phyloP scores from a whole-genome alignment of 164 flowering plant genomes.

The Tetracentron sinense region DNA sequence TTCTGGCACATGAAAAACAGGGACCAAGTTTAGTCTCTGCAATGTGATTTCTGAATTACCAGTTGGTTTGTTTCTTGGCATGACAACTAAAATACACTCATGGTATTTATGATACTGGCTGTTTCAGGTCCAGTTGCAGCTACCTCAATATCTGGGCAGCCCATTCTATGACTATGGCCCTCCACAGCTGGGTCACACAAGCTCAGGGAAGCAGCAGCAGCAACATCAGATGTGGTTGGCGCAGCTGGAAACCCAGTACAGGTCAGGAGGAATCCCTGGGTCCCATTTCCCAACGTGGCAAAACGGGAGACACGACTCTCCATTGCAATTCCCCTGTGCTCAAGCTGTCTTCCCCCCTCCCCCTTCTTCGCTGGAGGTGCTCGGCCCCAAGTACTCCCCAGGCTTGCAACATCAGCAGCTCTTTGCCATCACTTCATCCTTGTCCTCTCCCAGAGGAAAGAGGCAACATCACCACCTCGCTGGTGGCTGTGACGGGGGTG shows the following conservation, averaged over 20 bases:
- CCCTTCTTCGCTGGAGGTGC: conserved; percentile 25
- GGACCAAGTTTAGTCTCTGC: too few species aligned
- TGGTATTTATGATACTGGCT: neutral
- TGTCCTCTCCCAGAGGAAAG: conserved; percentile 24
- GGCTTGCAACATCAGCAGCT: conserved; percentile 35
- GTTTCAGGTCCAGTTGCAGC: conserved; percentile 34
- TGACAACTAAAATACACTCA: too few species aligned
- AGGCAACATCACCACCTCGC: conserved; percentile 30
- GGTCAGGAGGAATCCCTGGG: conserved; percentile 22
- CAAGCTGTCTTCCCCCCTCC: conserved; percentile 23
- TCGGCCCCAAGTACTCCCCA: conserved; percentile 29
- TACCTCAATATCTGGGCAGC: conserved; percentile 30
- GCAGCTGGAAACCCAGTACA: conserved; percentile 34
- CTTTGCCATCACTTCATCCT: conserved; percentile 20
- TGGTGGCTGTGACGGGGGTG: conserved; percentile 31
- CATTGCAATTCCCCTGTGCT: conserved; percentile 19
- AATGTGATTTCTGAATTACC: too few species aligned
- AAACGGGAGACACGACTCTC: conserved; percentile 32
- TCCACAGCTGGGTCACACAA: conserved; percentile 15
- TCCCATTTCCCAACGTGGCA: conserved; percentile 34
- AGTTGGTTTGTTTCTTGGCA: too few species aligned
- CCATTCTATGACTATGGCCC: conserved; percentile 17
- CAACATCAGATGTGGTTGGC: conserved; percentile 39
- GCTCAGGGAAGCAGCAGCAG: conserved; percentile 22
- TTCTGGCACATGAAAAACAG: too few species aligned